Percentiles rank a stretch among this genome's conserved stretches.
Conservation (phyloP, 176 grass and related monocot species). For the Cenchrus americanus region DNA sequence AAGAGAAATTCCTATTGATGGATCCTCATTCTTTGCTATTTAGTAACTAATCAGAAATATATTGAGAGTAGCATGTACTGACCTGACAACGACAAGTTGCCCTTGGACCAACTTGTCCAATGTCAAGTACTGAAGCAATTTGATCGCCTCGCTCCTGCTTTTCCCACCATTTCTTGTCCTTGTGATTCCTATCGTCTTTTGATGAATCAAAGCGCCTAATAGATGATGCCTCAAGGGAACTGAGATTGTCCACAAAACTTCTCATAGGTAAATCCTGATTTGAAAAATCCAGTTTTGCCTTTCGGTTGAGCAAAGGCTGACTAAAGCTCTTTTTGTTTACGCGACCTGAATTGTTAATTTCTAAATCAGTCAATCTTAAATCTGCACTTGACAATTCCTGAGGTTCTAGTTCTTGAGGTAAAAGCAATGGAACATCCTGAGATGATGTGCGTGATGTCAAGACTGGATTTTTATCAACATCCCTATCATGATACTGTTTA, state of each 20-base stretch:
- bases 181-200: conserved; percentile 52
- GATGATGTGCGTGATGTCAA: conserved; percentile 55
- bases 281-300: conserved; percentile 75
- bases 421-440: conserved; percentile 78
- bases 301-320: conserved; percentile 72
- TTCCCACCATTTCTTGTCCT: conserved; percentile 94
- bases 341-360: conserved; percentile 51
- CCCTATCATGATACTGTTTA: conserved; percentile 50
- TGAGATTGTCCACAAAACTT: conserved; percentile 84
- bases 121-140: conserved; percentile 75
- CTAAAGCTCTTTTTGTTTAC: conserved; percentile 61
- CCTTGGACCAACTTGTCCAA: conserved; percentile 89
- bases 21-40: not conserved
- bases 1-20: not conserved
- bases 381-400: conserved; percentile 55
- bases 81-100: conserved; percentile 90
- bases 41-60: conserved; percentile 25
- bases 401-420: conserved; percentile 85
- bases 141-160: conserved; percentile 79
- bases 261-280: conserved; percentile 89
- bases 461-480: conserved; percentile 44
- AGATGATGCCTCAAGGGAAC: conserved; percentile 50
- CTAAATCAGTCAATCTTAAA: conserved; percentile 54
- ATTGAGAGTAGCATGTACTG: conserved; percentile 37
- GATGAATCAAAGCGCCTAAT: conserved; percentile 52